These are phyloP conservation scores for Kingdonia uniflora DNA, from an alignment of 164 flowering plant genomes.

Conservation along the genomic window DNA sequence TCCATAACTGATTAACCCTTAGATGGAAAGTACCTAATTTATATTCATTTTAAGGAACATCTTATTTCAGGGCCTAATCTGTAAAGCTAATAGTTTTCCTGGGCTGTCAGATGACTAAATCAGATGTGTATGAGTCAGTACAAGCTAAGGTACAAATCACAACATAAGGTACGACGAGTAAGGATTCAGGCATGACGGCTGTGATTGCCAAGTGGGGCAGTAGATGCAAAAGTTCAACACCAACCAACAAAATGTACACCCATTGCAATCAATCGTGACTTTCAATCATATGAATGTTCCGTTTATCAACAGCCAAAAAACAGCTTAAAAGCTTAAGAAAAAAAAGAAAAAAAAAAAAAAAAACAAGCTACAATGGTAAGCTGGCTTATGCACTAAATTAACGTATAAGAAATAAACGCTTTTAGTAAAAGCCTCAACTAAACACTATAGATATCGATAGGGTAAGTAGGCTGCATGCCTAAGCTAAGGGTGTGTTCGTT, in stretches of 20 bases:
- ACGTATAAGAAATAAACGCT: not conserved
- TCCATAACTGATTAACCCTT: constrained; percentile 66
- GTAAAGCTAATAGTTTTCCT: too few relatives aligned
- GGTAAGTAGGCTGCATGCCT: too few relatives aligned
- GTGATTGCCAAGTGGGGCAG: not conserved
- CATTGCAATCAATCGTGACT: not conserved
- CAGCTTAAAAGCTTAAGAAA: too few relatives aligned
- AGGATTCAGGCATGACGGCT: not conserved
- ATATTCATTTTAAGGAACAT: constrained; percentile 15
- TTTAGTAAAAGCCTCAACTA: not conserved
- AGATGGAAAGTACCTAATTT: constrained; percentile 35
- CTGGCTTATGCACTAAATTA: not conserved
- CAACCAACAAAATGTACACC: constrained; percentile 7
- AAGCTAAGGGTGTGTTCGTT: too few relatives aligned
- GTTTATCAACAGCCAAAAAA: constrained; percentile 12
- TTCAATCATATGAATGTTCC: not conserved
- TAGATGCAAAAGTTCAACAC: constrained; percentile 11
- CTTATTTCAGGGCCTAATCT: constrained; percentile 14
- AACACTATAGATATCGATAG: too few relatives aligned
- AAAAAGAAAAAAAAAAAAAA: too few relatives aligned
- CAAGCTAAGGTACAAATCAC: not conserved
- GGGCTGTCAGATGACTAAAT: too few relatives aligned
- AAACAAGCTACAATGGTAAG: constrained; percentile 5
- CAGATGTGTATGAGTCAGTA: not conserved
- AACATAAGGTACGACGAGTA: not conserved